Conservation (phyloP, 2,329 filamentous ascomycete genomes). For the Colletotrichum sp. region DNA sequence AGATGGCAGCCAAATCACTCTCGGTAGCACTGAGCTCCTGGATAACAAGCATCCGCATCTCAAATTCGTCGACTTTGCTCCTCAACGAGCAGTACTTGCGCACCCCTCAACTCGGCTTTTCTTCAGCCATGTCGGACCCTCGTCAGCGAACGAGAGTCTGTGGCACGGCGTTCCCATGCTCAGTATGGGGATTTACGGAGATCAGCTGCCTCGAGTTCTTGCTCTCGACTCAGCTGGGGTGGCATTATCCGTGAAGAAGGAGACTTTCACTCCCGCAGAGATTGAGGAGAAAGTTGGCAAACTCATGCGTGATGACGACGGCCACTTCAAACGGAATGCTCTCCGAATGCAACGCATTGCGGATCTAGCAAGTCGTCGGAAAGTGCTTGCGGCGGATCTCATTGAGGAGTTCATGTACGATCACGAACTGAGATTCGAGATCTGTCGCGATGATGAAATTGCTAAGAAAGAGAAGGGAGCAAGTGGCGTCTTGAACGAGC, state of each 20-base stretch:
- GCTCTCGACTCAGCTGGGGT: conserved; percentile 38
- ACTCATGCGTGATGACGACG: conserved; percentile 32
- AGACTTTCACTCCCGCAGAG: conserved; percentile 32
- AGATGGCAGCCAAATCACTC: no score
- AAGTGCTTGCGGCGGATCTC: conserved; percentile 41
- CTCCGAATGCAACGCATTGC: conserved; percentile 43
- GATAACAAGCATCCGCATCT: conserved; percentile 28
- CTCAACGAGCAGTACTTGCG: conserved; percentile 44
- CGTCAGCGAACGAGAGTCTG: conserved; percentile 42
- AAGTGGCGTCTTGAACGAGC: not conserved
- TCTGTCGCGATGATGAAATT: conserved; percentile 16
- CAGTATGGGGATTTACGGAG: conserved; percentile 40
- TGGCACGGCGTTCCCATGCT: conserved; percentile 43
- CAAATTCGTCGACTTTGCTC: conserved; percentile 39
- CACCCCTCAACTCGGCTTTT: conserved; percentile 36
- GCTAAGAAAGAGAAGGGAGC: not conserved
- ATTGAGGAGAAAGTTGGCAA: conserved; percentile 28
- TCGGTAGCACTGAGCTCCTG: conserved; percentile 28
- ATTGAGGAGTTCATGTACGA: conserved; percentile 46
- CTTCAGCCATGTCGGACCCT: conserved; percentile 44
- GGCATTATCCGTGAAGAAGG: conserved; percentile 38
- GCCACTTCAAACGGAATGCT: conserved; percentile 32
- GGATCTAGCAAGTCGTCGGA: conserved; percentile 36
- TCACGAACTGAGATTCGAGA: conserved; percentile 24
- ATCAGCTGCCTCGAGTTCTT: conserved; percentile 42